Evolutionary conservation across 169 alveolate species (phyloP), one percentile per base, ranked within the genome.

Genomic region (Plasmodium vivax): DNA sequence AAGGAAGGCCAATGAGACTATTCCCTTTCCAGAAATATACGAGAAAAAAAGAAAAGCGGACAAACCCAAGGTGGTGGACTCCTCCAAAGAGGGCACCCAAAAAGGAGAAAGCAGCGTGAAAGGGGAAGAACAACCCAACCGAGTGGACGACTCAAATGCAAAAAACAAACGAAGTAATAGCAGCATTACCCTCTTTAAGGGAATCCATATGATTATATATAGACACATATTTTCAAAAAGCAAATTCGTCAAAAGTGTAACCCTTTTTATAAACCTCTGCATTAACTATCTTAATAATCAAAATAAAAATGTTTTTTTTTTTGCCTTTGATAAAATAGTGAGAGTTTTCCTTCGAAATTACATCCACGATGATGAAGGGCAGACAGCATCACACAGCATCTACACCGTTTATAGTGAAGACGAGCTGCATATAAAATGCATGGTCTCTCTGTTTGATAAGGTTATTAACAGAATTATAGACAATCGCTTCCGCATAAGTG

Each of bases 1-100:
- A 90, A 80, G 94, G 30, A 90, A 82, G 27, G 85, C 73, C 34
- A 90, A 90, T 90, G 94, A 90, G 75, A 12, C 83, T 34, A 68
- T 90, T 38, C 94, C 94, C 36, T 90, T 90, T 10, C 94, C 94
- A 9, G 94, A 90, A 90, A 90, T 90, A 79, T 90, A 90, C 73
- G 92, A 90, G 73, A 90, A 90, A 51, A 82, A 71, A 90, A 81
- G 79, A 45, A 90, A 81, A 90, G 27, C 12, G 14, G 58, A 43
- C 10, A 80, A 68, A 5, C 23, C 12, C 34, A 54, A 14, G 3
- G 16, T 58, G 51, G 51, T 27, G 58, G 34, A 51, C 23, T 8
- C 41, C 3, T 9, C 36, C 10, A 80, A 51, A 38, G 12, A 54
- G 12, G 3, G 68, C 7, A 47, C 4, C 16, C 56, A 74, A 73